A percentile compares a stretch with the other conserved stretches of the same genome.
phyloP scores from a whole-genome alignment of 495 filamentous ascomycete genomes.

The Cryomyces minteri region DNA sequence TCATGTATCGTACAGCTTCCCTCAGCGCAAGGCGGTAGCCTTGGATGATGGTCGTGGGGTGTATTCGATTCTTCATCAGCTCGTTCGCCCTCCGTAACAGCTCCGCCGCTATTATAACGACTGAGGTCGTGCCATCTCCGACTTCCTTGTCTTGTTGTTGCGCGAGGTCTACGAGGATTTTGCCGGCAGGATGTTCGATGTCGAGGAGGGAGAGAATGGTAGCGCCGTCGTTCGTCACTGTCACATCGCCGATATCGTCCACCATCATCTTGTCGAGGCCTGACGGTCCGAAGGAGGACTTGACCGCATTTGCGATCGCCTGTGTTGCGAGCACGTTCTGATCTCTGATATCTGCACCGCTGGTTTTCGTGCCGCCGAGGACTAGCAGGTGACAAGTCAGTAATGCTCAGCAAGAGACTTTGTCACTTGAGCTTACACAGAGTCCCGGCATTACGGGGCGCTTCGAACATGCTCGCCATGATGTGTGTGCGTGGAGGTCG shows the following conservation, averaged over 20 bases:
- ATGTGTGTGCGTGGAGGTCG: too few relatives aligned
- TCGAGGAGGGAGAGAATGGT: constrained; percentile 90
- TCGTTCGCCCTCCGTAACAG: constrained; percentile 89
- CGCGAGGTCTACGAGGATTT: constrained; percentile 93
- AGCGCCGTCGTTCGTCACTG: constrained; percentile 96
- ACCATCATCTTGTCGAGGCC: constrained; percentile 99
- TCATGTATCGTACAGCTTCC: constrained; percentile 97
- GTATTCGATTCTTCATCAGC: constrained; percentile 98
- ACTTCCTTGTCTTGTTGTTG: constrained; percentile 98
- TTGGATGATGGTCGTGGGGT: constrained; percentile 98
- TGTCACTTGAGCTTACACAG: too few relatives aligned
- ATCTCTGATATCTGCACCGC: constrained; percentile 84
- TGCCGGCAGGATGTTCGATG: constrained; percentile 93
- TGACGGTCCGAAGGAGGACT: constrained; percentile 93
- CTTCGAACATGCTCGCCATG: too few relatives aligned
- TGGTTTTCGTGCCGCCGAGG: constrained; percentile 87
- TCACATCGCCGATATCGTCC: constrained; percentile 98
- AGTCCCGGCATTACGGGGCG: too few relatives aligned
- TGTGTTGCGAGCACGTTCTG: constrained; percentile 94
- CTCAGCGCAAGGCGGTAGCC: constrained; percentile 89
- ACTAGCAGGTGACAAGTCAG: constrained; percentile 28
- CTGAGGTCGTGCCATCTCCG: constrained; percentile 94
- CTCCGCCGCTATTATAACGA: constrained; percentile 93
- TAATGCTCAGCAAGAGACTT: constrained; percentile 12
- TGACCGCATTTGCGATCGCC: constrained; percentile 96